Base-by-base conservation (phyloP, 768 basidiomycete species). In the Gymnopilus junonius region DNA sequence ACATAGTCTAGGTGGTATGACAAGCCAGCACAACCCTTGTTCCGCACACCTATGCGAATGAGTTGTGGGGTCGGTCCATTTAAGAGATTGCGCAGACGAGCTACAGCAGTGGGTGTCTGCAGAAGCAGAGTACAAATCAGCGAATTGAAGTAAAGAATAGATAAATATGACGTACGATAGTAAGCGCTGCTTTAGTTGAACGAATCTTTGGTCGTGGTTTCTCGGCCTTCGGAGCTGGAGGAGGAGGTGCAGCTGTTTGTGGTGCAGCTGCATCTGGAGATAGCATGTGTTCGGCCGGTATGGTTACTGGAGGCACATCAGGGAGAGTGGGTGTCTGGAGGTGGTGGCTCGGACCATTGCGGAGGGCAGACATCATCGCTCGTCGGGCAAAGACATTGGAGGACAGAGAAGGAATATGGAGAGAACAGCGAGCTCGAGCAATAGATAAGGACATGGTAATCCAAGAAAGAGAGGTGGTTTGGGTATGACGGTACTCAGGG, bases 1-100 rank as follows among this genome's bases (percentile, higher is more conserved):
- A 98, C 95, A 75, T 98, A 99, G 69, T 99, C 97, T 53, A 99
- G 84, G 73, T 98, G 93, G 77, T 96, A 96, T 43, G 88, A 83
- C 27, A 86, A 72, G 6, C 85, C 97, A 0, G 97, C 97, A 76
- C 97, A 99, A 29, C 97, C 97, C 79, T 98, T 97, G 81, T 97
- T 97, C 67, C 92, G 89, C 58, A 99, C 95, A 42, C 95, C 95
- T 60, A 99, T 93, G 3, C 97, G 91, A 62, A 99, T 92, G 66
- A 95, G 85, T 72, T 95, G 94, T 0, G 97, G 96, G 2, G 90
- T 90, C 23, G 95, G 94, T 10, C 90, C 85, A n/a, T 83, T 83
- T 48, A 94, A 77, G 29, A 99, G 83, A n/a, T 79, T 83, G 3
- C 79, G 85, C 55, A 99, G 82, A 25, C 92, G 89, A 7, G 78